These are phyloP conservation scores for Coniochaeta sp. DNA, from an alignment of 2,329 filamentous ascomycete genomes.

Conservation along the genomic window DNA sequence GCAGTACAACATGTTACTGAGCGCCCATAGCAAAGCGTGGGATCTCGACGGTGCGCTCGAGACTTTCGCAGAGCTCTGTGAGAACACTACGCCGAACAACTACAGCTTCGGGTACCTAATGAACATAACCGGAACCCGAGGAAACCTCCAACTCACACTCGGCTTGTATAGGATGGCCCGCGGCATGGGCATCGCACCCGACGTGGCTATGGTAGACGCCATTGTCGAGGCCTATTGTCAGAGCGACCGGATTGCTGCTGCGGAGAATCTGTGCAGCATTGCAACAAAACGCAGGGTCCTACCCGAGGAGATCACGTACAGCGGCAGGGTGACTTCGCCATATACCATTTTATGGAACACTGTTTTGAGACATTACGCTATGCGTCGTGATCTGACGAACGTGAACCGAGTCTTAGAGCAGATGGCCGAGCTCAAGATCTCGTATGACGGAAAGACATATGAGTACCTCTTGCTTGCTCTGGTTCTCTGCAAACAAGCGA, in stretches of 20 bases:
- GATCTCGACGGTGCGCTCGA: conserved; percentile 60
- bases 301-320: background rate
- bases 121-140: conserved; percentile 59
- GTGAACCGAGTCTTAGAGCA: conserved; percentile 38
- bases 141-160: conserved; percentile 64
- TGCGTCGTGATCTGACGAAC: conserved; percentile 44
- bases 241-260: conserved; percentile 44
- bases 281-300: conserved; percentile 36
- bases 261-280: conserved; percentile 50
- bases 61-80: conserved; percentile 54
- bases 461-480: conserved; percentile 40
- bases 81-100: conserved; percentile 43
- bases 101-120: conserved; percentile 68
- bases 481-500: conserved; percentile 38
- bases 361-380: conserved; percentile 62
- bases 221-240: conserved; percentile 62
- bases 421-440: conserved; percentile 39
- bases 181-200: conserved; percentile 38
- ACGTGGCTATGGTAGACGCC: conserved; percentile 50
- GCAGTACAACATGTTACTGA: conserved; percentile 72
- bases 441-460: conserved; percentile 44
- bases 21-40: conserved; percentile 57
- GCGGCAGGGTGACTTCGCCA: conserved; percentile 31
- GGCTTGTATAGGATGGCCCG: conserved; percentile 58
- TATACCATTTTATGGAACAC: conserved; percentile 70